Conservation (phyloP, 2,329 filamentous ascomycete genomes). For the Fusarium fujikuroi region DNA sequence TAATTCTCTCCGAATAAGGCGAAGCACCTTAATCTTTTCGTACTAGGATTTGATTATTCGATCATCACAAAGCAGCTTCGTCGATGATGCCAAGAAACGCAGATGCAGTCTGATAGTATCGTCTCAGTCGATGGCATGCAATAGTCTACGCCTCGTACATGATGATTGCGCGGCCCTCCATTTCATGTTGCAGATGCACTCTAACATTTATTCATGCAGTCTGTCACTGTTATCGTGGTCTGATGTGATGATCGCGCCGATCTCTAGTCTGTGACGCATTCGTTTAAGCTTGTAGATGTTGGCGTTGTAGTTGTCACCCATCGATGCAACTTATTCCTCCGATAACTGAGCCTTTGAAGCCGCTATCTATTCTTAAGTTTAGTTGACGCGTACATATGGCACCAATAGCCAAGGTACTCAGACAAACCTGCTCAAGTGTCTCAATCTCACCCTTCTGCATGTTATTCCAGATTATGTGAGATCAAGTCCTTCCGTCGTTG, state of each 20-base stretch:
- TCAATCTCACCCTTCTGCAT: not conserved
- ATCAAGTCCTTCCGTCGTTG: not conserved
- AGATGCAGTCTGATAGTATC: not conserved
- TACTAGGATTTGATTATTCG: constrained; percentile 19
- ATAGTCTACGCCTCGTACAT: constrained; percentile 18
- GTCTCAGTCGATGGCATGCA: constrained; percentile 17
- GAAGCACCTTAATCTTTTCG: constrained; percentile 2
- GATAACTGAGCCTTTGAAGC: not conserved
- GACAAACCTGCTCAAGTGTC: not conserved
- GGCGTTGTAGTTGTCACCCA: not conserved
- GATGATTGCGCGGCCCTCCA: constrained; percentile 37
- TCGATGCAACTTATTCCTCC: not conserved
- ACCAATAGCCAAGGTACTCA: not conserved
- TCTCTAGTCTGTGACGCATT: not conserved
- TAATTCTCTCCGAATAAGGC: constrained; percentile 1
- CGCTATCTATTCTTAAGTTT: not conserved
- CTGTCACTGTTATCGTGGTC: not conserved
- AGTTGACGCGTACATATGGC: not conserved
- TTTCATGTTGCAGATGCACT: not conserved
- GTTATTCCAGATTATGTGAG: constrained; percentile 22
- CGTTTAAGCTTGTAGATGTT: not conserved
- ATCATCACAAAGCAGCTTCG: constrained; percentile 25
- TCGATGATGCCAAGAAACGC: constrained; percentile 18
- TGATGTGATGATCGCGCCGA: not conserved
- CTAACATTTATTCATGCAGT: not conserved